Conservation (phyloP, 2,329 filamentous ascomycete species). For the Ophiostoma populinum region DNA sequence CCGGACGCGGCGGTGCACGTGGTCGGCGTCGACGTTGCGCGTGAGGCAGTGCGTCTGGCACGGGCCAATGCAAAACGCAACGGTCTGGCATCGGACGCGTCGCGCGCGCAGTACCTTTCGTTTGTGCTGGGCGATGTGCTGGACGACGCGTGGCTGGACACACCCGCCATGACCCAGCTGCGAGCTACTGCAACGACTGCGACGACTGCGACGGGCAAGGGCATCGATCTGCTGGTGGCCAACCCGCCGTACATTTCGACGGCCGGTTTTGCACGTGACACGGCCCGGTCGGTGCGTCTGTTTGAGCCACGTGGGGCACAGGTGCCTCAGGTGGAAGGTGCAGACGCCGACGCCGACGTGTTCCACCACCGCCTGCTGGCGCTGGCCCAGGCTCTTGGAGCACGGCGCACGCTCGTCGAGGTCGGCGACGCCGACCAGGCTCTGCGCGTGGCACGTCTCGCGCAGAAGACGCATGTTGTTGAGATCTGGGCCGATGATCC, state of each 20-base stretch:
- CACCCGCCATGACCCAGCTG: neutral
- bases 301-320: constrained; percentile 71
- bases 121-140: constrained; percentile 26
- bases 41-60: constrained; percentile 46
- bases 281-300: constrained; percentile 56
- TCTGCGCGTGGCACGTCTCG: constrained; percentile 27
- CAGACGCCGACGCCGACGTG: constrained; percentile 21
- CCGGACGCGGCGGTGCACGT: constrained; percentile 28
- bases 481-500: constrained; percentile 67
- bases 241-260: constrained; percentile 87
- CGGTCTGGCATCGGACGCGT: constrained; percentile 9
- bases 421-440: constrained; percentile 56
- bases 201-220: neutral
- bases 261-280: constrained; percentile 41
- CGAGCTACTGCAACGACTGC: neutral
- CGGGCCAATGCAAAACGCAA: constrained; percentile 43
- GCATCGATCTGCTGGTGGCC: constrained; percentile 54
- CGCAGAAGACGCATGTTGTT: constrained; percentile 22
- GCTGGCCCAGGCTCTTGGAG: constrained; percentile 29
- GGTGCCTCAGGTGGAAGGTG: constrained; percentile 35
- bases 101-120: neutral
- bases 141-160: constrained; percentile 19
- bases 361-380: constrained; percentile 54
- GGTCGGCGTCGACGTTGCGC: constrained; percentile 60
- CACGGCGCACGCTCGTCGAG: constrained; percentile 48